These are phyloP conservation scores for Capronia americana DNA, from an alignment of 2,329 filamentous ascomycete genomes.

Conservation along the genomic window DNA sequence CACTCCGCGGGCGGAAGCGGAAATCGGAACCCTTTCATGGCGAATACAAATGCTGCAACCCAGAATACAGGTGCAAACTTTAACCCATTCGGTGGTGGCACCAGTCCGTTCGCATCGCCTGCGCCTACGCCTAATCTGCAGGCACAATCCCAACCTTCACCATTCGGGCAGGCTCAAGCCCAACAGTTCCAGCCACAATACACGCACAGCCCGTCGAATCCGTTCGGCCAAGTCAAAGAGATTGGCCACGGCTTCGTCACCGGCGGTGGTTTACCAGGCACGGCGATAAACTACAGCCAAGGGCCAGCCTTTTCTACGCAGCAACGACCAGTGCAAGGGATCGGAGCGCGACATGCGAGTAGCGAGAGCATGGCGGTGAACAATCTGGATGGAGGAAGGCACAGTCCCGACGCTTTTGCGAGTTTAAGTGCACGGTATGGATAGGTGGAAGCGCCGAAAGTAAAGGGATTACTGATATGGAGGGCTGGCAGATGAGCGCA, in stretches of 20 bases:
- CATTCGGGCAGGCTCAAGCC: neutral
- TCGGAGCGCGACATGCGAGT: slow-evolving; percentile 45
- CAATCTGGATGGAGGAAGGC: slow-evolving; percentile 54
- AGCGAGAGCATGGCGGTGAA: slow-evolving; percentile 57
- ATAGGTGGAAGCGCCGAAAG: neutral
- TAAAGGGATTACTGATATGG: neutral
- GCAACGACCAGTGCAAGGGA: slow-evolving; percentile 25
- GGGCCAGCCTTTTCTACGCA: neutral
- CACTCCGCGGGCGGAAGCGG: slow-evolving; percentile 40
- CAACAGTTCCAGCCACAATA: neutral
- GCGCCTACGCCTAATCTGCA: slow-evolving; percentile 4
- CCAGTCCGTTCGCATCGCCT: slow-evolving; percentile 10
- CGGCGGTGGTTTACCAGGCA: neutral
- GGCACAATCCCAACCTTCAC: slow-evolving; percentile 6
- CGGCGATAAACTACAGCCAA: neutral
- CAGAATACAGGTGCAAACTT: slow-evolving; percentile 10
- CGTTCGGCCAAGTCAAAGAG: slow-evolving; percentile 3
- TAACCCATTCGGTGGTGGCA: slow-evolving; percentile 7
- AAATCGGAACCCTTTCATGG: slow-evolving; percentile 45
- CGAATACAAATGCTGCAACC: slow-evolving; percentile 22
- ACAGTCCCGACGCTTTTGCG: slow-evolving; percentile 60
- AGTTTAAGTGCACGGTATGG: slow-evolving; percentile 54
- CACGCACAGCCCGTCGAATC: neutral
- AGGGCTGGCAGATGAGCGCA: neutral
- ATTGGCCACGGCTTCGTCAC: slow-evolving; percentile 3